Conservation (phyloP, 805 yeast genomes). For the Pichia insulana region DNA sequence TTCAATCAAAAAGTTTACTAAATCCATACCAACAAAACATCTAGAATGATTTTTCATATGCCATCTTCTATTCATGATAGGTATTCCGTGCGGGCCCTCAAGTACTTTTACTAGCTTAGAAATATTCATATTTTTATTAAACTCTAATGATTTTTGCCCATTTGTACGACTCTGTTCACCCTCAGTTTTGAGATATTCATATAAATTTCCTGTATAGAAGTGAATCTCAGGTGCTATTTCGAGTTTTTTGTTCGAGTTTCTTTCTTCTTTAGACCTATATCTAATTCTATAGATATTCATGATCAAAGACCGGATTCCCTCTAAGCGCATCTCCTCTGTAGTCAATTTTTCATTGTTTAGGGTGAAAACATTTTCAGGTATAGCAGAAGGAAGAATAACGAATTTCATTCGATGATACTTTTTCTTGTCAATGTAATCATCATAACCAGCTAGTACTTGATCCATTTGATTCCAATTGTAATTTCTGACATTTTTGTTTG, state of each 20-base stretch:
- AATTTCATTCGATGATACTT: slow-evolving; percentile 65
- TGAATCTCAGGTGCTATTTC: slow-evolving; percentile 64
- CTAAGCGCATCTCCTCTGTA: slow-evolving; percentile 86
- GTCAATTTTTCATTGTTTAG: slow-evolving; percentile 49
- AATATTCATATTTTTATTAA: slow-evolving; percentile 43
- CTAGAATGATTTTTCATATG: slow-evolving; percentile 72
- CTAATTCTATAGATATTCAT: slow-evolving; percentile 52
- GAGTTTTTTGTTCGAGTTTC: slow-evolving; percentile 28
- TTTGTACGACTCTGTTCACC: slow-evolving; percentile 8
- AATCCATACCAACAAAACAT: slow-evolving; percentile 78
- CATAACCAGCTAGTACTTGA: slow-evolving; percentile 85
- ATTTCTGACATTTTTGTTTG: slow-evolving; percentile 37
- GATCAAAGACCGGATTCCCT: slow-evolving; percentile 70
- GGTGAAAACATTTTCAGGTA: slow-evolving; percentile 43
- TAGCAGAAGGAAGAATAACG: slow-evolving; percentile 74
- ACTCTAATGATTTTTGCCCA: slow-evolving; percentile 13
- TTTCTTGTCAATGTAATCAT: slow-evolving; percentile 52
- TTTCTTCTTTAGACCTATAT: slow-evolving; percentile 37
- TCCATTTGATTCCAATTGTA: slow-evolving; percentile 90
- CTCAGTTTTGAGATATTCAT: slow-evolving; percentile 44
- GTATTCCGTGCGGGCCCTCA: slow-evolving; percentile 57
- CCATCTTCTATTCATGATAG: slow-evolving; percentile 78
- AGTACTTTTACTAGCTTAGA: slow-evolving; percentile 52
- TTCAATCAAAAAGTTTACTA: slow-evolving; percentile 78
- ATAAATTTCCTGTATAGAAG: slow-evolving; percentile 82